phyloP scores from a whole-genome alignment of 1,284 basidiomycete species.

The Puccinia triticina region DNA sequence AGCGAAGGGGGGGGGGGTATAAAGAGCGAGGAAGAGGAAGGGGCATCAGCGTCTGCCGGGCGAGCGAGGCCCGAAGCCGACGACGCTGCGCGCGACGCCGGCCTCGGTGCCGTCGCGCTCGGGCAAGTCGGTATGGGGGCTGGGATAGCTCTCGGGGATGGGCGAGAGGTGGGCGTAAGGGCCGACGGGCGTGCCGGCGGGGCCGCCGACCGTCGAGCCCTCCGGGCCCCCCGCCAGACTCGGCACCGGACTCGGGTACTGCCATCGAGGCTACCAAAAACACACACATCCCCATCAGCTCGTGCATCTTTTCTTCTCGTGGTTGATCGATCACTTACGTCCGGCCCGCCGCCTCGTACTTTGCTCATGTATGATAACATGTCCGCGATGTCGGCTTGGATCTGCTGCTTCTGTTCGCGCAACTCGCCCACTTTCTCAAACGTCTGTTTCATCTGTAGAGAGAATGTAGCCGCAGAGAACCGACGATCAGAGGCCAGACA shows the following conservation, averaged over 20 bases:
- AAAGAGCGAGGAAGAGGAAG: neutral
- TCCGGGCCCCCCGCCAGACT: neutral
- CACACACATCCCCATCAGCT: neutral
- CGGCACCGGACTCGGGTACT: slow-evolving; percentile 1
- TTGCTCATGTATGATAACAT: slow-evolving; percentile 51
- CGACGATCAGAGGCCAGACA: neutral
- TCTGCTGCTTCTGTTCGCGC: slow-evolving; percentile 50
- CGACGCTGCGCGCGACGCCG: neutral
- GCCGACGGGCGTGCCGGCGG: neutral
- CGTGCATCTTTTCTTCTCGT: neutral
- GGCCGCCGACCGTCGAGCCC: neutral
- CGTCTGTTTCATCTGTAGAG: slow-evolving; percentile 45
- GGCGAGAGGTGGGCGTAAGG: slow-evolving; percentile 10
- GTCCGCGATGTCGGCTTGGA: slow-evolving; percentile 50
- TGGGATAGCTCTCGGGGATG: slow-evolving; percentile 37
- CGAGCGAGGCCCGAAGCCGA: slow-evolving; percentile 39
- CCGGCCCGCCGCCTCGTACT: slow-evolving; percentile 50
- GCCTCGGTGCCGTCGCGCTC: slow-evolving; percentile 15
- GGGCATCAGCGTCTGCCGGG: slow-evolving; percentile 27
- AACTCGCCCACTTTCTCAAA: slow-evolving; percentile 50
- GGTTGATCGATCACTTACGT: slow-evolving; percentile 25
- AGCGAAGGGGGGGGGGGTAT: too few species aligned
- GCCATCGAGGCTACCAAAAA: slow-evolving; percentile 42
- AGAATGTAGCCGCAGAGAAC: neutral
- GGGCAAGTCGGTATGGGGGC: slow-evolving; percentile 28